A percentile compares a stretch with the other conserved stretches of the same genome.
Evolutionary conservation across 108 stramenopile species (phyloP).

Genomic region (Schizochytrium sp.): DNA sequence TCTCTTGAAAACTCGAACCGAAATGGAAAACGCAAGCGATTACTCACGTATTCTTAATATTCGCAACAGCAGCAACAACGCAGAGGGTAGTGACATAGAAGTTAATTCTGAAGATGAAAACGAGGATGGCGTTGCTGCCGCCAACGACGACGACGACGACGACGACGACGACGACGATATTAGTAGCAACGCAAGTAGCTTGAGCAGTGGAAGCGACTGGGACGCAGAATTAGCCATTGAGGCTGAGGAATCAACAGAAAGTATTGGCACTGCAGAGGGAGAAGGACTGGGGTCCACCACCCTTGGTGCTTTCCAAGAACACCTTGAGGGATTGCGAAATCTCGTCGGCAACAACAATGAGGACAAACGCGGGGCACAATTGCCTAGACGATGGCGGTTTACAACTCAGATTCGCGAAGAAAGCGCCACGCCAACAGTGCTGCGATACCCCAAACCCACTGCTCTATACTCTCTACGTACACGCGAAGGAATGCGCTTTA

Average conservation of each 20-base stretch:
- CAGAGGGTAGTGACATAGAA: not conserved
- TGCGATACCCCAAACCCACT: conserved; percentile 43
- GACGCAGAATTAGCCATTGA: conserved; percentile 34
- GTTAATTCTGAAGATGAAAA: not conserved
- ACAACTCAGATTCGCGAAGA: conserved; percentile 49
- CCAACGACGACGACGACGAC: not conserved
- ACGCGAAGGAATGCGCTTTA: conserved; percentile 40
- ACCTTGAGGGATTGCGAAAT: conserved; percentile 53
- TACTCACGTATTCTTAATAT: too few relatives aligned
- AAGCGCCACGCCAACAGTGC: conserved; percentile 17
- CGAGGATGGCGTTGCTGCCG: not conserved
- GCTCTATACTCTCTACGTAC: conserved; percentile 40
- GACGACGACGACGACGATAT: not conserved
- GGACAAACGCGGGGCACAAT: not conserved
- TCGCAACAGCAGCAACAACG: not conserved
- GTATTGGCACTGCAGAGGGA: not conserved
- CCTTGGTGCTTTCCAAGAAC: conserved; percentile 41
- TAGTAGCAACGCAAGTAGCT: not conserved
- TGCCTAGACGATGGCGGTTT: conserved; percentile 44
- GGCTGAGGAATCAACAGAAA: not conserved
- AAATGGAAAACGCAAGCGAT: too few relatives aligned
- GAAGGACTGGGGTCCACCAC: not conserved
- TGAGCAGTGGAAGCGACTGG: conserved; percentile 54
- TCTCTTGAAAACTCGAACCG: too few relatives aligned
- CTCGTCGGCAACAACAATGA: conserved; percentile 32